These are phyloP conservation scores for Metschnikowia noctiluminum DNA, from an alignment of 805 yeast genomes.

Conservation along the genomic window DNA sequence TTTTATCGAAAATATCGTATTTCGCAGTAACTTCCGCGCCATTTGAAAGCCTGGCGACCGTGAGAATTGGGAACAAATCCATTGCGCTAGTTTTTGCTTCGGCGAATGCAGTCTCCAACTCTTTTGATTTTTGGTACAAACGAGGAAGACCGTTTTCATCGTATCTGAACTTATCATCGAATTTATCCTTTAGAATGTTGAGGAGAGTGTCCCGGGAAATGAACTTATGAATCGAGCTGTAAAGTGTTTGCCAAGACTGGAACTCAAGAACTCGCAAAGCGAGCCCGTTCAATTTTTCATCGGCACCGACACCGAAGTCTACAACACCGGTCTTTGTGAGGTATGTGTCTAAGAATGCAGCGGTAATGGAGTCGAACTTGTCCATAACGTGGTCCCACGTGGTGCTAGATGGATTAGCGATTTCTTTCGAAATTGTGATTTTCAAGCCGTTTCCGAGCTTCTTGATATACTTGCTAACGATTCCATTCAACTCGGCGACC, in stretches of 20 bases:
- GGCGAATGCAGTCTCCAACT: slow-evolving; percentile 64
- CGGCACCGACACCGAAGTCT: slow-evolving; percentile 68
- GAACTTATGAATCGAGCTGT: slow-evolving; percentile 55
- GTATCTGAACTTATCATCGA: slow-evolving; percentile 80
- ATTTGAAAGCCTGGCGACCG: slow-evolving; percentile 50
- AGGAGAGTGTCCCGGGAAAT: slow-evolving; percentile 65
- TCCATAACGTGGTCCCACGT: slow-evolving; percentile 22
- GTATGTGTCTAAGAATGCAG: slow-evolving; percentile 11
- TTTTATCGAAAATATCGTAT: slow-evolving; percentile 38
- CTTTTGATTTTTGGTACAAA: slow-evolving; percentile 70
- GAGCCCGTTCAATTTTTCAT: slow-evolving; percentile 37
- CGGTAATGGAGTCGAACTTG: slow-evolving; percentile 51
- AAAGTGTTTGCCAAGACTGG: slow-evolving; percentile 64
- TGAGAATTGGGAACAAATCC: slow-evolving; percentile 54
- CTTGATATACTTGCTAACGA: slow-evolving; percentile 41
- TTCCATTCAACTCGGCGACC: slow-evolving; percentile 29
- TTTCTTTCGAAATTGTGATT: slow-evolving; percentile 46
- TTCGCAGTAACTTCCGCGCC: slow-evolving; percentile 62
- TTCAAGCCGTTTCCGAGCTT: slow-evolving; percentile 45
- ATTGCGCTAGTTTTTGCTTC: slow-evolving; percentile 59
- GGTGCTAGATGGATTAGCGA: slow-evolving; percentile 46
- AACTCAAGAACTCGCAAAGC: slow-evolving; percentile 45
- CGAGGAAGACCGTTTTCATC: slow-evolving; percentile 80
- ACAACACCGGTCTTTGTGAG: slow-evolving; percentile 23
- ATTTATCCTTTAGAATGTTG: slow-evolving; percentile 66